phyloP scores from a whole-genome alignment of 2,329 filamentous ascomycete species.

The Helotiales sp. region DNA sequence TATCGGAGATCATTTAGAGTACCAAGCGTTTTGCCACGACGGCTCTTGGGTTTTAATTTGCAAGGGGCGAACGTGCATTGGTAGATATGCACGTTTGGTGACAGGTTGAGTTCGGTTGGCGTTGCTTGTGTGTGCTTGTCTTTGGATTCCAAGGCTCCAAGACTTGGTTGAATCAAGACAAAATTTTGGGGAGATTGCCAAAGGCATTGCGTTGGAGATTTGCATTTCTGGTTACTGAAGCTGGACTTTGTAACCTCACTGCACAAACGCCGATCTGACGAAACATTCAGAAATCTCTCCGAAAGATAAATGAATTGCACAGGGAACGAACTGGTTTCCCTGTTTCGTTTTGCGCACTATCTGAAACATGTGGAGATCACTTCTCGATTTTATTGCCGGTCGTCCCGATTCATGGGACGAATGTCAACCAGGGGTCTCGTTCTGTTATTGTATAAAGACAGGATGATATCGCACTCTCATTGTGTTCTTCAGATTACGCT shows the following conservation, averaged over 20 bases:
- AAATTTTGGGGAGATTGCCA: not conserved
- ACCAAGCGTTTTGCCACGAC: not conserved
- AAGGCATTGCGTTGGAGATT: not conserved
- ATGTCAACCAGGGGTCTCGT: not conserved
- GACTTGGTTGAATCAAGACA: not conserved
- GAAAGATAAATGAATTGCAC: not conserved
- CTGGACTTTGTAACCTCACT: not conserved
- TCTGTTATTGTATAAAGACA: not conserved
- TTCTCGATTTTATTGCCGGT: not conserved
- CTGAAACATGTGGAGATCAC: not conserved
- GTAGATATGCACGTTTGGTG: not conserved
- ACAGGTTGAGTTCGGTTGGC: not conserved
- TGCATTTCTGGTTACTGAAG: not conserved
- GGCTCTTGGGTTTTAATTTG: not conserved
- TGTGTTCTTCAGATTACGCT: not conserved
- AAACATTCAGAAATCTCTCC: not conserved
- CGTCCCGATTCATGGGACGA: conserved; percentile 1
- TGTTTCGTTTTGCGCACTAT: conserved; percentile 1
- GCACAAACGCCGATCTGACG: not conserved
- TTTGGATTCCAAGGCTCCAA: not conserved
- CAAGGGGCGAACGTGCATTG: not conserved
- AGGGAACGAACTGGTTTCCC: not conserved
- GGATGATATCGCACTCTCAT: not conserved
- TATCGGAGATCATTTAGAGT: not conserved
- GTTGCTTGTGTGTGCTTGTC: not conserved